Percentiles rank a stretch among this genome's conserved stretches.
These are phyloP conservation scores for Xylaria telfairii DNA, from an alignment of 495 filamentous ascomycete species.

Conservation along the genomic window DNA sequence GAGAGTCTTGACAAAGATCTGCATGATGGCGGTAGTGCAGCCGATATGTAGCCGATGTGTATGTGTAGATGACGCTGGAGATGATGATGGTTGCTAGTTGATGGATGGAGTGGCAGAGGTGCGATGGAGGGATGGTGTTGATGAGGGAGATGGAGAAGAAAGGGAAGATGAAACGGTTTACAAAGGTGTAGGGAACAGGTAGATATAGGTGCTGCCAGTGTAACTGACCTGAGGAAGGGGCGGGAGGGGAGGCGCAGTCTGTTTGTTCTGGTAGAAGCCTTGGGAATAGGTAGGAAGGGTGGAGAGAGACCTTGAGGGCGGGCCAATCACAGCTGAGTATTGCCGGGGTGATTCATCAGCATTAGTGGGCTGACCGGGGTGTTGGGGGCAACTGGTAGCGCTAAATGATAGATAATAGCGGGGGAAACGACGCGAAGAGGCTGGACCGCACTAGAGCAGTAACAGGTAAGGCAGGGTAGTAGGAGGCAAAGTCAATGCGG, in stretches of 20 bases:
- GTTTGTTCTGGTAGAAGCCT: slow-evolving; percentile 35
- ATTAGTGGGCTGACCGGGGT: slow-evolving; percentile 14
- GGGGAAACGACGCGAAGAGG: slow-evolving; percentile 27
- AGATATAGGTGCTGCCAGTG: slow-evolving; percentile 25
- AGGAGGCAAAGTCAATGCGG: background rate
- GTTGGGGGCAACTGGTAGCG: slow-evolving; percentile 11
- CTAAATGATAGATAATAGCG: slow-evolving; percentile 17
- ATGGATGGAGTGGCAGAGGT: slow-evolving; percentile 45
- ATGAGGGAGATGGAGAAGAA: slow-evolving; percentile 17
- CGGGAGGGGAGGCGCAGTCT: slow-evolving; percentile 29
- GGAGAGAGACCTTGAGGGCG: slow-evolving; percentile 6
- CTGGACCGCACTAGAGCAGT: slow-evolving; percentile 16
- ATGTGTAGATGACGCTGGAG: slow-evolving; percentile 16
- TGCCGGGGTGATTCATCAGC: slow-evolving; percentile 39
- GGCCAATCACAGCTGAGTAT: slow-evolving; percentile 32
- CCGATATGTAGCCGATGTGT: background rate
- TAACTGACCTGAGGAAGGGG: slow-evolving; percentile 26
- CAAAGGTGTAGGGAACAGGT: background rate
- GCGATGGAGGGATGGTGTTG: slow-evolving; percentile 16
- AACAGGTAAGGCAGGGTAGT: background rate
- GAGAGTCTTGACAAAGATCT: slow-evolving; percentile 84
- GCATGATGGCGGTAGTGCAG: slow-evolving; percentile 63
- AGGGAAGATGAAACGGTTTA: slow-evolving; percentile 18
- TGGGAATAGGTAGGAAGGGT: slow-evolving; percentile 35
- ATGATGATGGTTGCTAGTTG: slow-evolving; percentile 17